Percentiles rank a stretch among this genome's conserved stretches.
phyloP scores from a whole-genome alignment of 306 rosid genomes.

The Styphnolobium japonicum region DNA sequence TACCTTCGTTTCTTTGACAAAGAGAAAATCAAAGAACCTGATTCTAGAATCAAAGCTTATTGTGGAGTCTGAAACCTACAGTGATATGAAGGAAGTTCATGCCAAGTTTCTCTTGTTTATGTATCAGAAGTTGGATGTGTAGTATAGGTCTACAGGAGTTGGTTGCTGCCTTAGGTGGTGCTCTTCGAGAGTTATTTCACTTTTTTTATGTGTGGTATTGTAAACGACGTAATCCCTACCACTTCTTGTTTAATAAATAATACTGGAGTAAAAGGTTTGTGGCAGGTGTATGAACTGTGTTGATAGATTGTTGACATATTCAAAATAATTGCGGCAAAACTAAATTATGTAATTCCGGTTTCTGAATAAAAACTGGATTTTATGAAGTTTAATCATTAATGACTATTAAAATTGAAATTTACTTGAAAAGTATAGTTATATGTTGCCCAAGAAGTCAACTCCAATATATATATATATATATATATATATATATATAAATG shows the following conservation, averaged over 20 bases:
- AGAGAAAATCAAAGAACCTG: slow-evolving; percentile 1
- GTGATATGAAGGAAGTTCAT: background rate
- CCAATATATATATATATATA: no score
- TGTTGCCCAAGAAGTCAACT: no score
- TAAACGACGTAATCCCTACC: no score
- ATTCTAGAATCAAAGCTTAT: slow-evolving; percentile 19
- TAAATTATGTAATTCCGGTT: no score
- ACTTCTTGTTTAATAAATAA: no score
- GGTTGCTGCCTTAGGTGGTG: background rate
- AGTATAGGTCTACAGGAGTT: background rate
- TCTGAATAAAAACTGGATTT: no score
- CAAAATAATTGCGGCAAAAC: no score
- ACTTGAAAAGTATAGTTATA: no score
- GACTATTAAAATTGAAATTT: no score
- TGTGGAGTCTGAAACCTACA: slow-evolving; percentile 26
- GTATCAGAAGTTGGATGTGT: background rate
- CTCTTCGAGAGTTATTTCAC: background rate
- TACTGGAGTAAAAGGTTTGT: background rate
- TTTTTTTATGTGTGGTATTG: no score
- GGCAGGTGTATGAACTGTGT: background rate
- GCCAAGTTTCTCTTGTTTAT: background rate
- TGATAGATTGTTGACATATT: background rate
- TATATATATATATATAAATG: no score
- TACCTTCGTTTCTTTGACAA: slow-evolving; percentile 31
- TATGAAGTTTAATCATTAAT: no score